phyloP scores from a whole-genome alignment of 148 eudicot genomes.

The Heliamphora exappendiculata region DNA sequence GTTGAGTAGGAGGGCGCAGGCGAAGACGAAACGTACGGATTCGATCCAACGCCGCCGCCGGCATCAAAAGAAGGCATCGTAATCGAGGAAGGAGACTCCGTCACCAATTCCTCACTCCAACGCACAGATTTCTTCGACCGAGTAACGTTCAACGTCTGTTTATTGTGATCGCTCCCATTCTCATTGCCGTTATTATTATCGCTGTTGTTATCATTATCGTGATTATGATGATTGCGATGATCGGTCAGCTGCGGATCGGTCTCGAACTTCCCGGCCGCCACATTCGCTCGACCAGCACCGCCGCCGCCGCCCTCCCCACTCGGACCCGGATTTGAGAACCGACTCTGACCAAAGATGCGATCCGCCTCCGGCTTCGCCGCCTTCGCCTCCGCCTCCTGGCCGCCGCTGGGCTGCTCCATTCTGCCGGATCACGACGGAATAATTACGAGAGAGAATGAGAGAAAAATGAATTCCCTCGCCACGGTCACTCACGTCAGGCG shows the following conservation, averaged over 20 bases:
- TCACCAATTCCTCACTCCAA: constrained; percentile 5
- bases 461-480: background rate
- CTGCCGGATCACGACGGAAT: background rate
- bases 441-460: background rate
- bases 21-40: constrained; percentile 36
- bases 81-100: too few relatives aligned
- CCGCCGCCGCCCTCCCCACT: background rate
- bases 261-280: background rate
- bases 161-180: background rate
- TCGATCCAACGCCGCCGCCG: constrained; percentile 22
- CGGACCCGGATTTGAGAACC: constrained; percentile 5
- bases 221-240: background rate
- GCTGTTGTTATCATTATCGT: background rate
- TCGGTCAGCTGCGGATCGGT: background rate
- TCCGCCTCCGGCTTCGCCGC: constrained; percentile 9
- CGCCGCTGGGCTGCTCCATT: constrained; percentile 20
- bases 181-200: background rate
- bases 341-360: background rate
- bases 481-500: background rate
- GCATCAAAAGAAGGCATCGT: constrained; percentile 17
- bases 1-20: constrained; percentile 18
- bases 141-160: background rate
- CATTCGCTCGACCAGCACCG: background rate
- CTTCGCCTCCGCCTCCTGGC: too few relatives aligned
- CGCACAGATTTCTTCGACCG: constrained; percentile 4